A percentile compares a stretch with the other conserved stretches of the same genome.
Conservation (phyloP, 139 green algal species). For the Chlamydomonas schloesseri region DNA sequence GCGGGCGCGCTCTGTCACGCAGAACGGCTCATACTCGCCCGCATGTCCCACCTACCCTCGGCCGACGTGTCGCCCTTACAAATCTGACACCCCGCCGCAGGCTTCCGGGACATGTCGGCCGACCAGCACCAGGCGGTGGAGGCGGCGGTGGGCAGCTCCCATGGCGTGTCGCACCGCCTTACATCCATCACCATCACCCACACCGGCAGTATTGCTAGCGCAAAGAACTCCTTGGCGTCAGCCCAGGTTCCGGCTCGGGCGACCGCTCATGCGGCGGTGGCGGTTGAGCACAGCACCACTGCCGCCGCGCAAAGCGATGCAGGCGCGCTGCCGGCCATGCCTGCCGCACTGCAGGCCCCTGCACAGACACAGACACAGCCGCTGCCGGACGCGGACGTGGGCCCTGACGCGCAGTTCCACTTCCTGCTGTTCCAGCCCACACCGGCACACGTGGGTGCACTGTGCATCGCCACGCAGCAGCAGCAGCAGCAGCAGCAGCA, state of each 20-base stretch:
- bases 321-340: no score
- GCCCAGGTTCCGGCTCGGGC: background rate
- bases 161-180: background rate
- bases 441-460: background rate
- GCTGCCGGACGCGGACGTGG: background rate
- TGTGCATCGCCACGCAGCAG: conserved; percentile 10
- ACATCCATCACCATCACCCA: conserved; percentile 9
- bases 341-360: background rate
- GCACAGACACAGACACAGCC: background rate
- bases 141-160: background rate
- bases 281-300: background rate
- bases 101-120: background rate
- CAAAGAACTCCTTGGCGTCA: no score
- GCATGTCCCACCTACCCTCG: no score
- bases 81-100: background rate
- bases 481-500: background rate
- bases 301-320: background rate
- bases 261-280: background rate
- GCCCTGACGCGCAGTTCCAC: background rate
- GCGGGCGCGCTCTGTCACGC: background rate
- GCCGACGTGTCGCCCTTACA: background rate
- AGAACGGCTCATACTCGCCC: background rate
- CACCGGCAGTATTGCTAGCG: no score
- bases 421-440: conserved; percentile 38
- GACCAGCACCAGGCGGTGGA: background rate